Percentiles rank a stretch among this genome's conserved stretches.
Conservation (phyloP, 2,329 filamentous ascomycete genomes). For the Xylaria sp. region DNA sequence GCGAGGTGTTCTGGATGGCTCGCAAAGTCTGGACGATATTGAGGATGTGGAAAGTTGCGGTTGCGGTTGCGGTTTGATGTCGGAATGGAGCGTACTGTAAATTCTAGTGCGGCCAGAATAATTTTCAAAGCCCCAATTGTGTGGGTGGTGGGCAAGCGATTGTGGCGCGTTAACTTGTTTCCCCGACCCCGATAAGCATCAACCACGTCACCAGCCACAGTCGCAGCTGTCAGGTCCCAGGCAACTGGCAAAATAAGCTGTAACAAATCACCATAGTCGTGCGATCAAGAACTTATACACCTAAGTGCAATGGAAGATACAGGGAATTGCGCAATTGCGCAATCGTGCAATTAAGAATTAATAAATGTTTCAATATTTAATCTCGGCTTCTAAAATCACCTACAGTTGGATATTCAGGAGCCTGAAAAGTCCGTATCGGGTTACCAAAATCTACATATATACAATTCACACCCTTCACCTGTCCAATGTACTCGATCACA, state of each 20-base stretch:
- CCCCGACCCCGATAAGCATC: slow-evolving; percentile 23
- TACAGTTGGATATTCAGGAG: background rate
- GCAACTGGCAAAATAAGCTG: background rate
- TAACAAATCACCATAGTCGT: too few relatives aligned
- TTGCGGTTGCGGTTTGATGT: slow-evolving; percentile 46
- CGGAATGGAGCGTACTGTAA: slow-evolving; percentile 45
- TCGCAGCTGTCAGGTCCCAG: background rate
- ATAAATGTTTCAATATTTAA: background rate
- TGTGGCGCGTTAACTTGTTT: slow-evolving; percentile 34
- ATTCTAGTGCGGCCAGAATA: slow-evolving; percentile 47
- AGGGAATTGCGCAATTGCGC: slow-evolving; percentile 2
- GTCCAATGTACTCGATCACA: background rate
- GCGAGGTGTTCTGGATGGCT: slow-evolving; percentile 60
- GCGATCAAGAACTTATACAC: too few relatives aligned
- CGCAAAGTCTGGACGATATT: slow-evolving; percentile 50
- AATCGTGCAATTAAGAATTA: background rate
- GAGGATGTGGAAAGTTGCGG: slow-evolving; percentile 44
- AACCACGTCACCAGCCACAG: slow-evolving; percentile 34
- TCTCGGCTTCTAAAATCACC: background rate
- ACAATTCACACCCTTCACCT: background rate
- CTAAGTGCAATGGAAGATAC: background rate
- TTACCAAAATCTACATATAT: background rate
- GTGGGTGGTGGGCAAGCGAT: slow-evolving; percentile 46
- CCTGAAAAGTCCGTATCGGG: background rate
- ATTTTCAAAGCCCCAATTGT: slow-evolving; percentile 47